Base-by-base conservation (phyloP, 140 eudicot genomes). In the Senecio squalidus region DNA sequence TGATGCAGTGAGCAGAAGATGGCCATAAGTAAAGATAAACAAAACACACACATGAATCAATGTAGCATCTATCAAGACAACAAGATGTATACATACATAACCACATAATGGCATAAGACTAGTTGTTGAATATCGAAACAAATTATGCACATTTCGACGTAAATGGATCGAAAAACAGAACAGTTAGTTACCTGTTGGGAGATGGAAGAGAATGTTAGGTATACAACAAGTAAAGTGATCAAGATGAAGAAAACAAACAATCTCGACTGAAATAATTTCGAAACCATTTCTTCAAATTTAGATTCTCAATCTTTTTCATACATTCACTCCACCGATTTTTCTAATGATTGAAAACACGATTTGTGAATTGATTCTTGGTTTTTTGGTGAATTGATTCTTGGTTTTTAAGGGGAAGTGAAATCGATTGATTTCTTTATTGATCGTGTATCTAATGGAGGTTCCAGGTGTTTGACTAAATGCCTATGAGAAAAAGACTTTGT, bases 161-260 rank as follows among this genome's bases (percentile, higher is more conserved):
- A 39, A 38, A 2, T n/a, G n/a, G n/a, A n/a, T n/a, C n/a, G n/a
- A 59, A 4, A 30, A 61, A n/a, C 8, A n/a, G 4, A 2, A 43
- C 2, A 43, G 5, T 13, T 16, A 13, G 6, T 17, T 55, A 84
- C 94, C 88, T 67, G 82, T 17, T 45, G 71, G 45, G 72, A 66
- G 60, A 74, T 70, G 58, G 75, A 41, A 3, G 84, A 77, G 61
- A 65, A 84, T 4, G 69, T 80, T 63, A 71, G 23, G 41, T 77
- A 55, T 10, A 80, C 31, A 66, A 84, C 52, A 60, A 80, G 34
- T 3, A 67, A 55, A 56, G 43, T 68, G 54, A 79, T 80, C 60
- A 74, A 25, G 41, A 80, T 64, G 46, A 74, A 22, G 15, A 80
- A 16, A 51, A 80, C 40, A 53, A 57, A 64, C 43, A 69, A 64